Evolutionary conservation across 352 stramenopile genomes (phyloP), one percentile per base, ranked within the genome.

Genomic region (Phytopythium sindhum): DNA sequence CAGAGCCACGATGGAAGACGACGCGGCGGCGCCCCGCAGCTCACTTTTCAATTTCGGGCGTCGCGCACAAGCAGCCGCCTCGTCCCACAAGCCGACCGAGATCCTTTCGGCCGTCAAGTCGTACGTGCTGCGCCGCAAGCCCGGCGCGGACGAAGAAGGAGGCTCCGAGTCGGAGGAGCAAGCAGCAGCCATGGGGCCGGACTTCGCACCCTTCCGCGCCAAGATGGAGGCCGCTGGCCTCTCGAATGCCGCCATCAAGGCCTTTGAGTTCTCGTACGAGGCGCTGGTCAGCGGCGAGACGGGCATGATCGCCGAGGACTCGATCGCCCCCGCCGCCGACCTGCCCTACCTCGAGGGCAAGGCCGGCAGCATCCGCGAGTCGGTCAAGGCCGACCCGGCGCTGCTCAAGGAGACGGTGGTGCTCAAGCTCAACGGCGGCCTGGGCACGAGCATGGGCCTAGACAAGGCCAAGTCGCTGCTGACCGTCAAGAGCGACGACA

Each of bases 181-280:
- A 2, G 23, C 33, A 4, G 35, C 48, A 31, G 56, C 26, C 53
- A 91, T 91, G 82, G 53, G 53, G 0, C 60, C 76, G 10, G 62
- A 76, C 55, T 97, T 93, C 65, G 77, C 81, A 60, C 81, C 77
- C 21, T 96, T 90, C 75, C 84, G 98, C 82, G 74, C 86, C 69
- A 99, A 99, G 88, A 99, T 99, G 97, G 80, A 96, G 72, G 84
- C 84, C 37, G 97, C 97, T 26, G 95, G 96, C 51, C 90, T 99
- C 63, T 97, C 92, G 63, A 81, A 93, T 41, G 97, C 97, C 23
- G 96, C 96, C 63, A 98, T 99, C 80, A 96, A 97, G 68, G 95
- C 97, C 53, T 99, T 99, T 68, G 94, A 99, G 85, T 98, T 93
- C 70, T 98, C 95, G 51, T 99, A 99, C 83, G 86, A 97, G 54